phyloP scores from a whole-genome alignment of 1,284 basidiomycete genomes.

The Somion occarium region DNA sequence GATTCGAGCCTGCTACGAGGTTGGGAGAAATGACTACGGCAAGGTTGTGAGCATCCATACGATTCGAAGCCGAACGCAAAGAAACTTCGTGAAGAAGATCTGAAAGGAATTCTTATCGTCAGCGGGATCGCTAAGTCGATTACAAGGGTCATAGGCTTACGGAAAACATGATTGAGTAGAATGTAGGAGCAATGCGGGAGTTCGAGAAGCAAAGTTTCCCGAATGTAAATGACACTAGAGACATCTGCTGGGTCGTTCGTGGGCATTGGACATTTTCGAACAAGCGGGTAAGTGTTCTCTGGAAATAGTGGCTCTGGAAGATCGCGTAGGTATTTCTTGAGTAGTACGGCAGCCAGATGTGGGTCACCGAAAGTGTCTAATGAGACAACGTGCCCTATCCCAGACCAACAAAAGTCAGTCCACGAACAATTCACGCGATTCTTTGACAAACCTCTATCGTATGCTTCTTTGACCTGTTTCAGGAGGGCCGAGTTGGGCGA shows the following conservation, averaged over 20 bases:
- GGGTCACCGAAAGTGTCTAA: slow-evolving; percentile 71
- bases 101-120: slow-evolving; percentile 24
- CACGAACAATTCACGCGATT: slow-evolving; percentile 5
- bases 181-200: slow-evolving; percentile 71
- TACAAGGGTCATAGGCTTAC: slow-evolving; percentile 45
- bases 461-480: slow-evolving; percentile 72
- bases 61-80: slow-evolving; percentile 55
- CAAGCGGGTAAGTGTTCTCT: slow-evolving; percentile 57
- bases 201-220: slow-evolving; percentile 60
- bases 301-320: slow-evolving; percentile 74
- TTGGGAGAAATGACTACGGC: slow-evolving; percentile 77
- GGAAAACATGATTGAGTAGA: slow-evolving; percentile 64
- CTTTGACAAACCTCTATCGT: slow-evolving; percentile 58
- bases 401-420: slow-evolving; percentile 3
- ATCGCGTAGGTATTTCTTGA: slow-evolving; percentile 82
- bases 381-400: slow-evolving; percentile 70
- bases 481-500: slow-evolving; percentile 70
- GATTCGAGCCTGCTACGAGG: slow-evolving; percentile 63
- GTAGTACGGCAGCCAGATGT: slow-evolving; percentile 75
- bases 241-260: slow-evolving; percentile 52
- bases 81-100: slow-evolving; percentile 79
- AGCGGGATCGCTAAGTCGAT: not conserved
- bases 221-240: slow-evolving; percentile 55
- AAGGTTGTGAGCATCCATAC: slow-evolving; percentile 82
- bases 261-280: slow-evolving; percentile 63